These are phyloP conservation scores for Pleurotus pulmonarius DNA, from an alignment of 768 basidiomycete genomes.

Conservation along the genomic window DNA sequence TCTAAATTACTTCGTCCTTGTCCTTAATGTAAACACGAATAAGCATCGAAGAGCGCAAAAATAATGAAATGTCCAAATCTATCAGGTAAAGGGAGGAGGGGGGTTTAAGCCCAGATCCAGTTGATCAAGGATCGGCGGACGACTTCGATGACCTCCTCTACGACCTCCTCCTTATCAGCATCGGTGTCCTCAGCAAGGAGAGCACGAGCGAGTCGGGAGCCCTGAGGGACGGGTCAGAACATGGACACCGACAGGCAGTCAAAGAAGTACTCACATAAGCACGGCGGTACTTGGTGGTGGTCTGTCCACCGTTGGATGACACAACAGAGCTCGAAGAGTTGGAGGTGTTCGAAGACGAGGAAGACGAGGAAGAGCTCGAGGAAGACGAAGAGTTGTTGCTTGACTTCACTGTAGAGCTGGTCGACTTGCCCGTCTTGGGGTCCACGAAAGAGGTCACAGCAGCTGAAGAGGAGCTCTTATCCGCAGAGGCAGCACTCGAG, in stretches of 20 bases:
- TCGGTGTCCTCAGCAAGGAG: not conserved
- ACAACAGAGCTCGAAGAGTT: too few relatives aligned
- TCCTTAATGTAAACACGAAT: too few relatives aligned
- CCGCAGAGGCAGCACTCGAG: not conserved
- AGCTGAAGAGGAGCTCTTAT: not conserved
- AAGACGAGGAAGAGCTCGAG: not conserved
- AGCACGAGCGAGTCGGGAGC: conserved; percentile 5
- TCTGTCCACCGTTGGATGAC: not conserved
- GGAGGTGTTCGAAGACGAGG: not conserved
- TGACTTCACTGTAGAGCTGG: not conserved
- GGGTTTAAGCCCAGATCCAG: conserved; percentile 5
- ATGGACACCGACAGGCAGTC: not conserved
- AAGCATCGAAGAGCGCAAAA: too few relatives aligned
- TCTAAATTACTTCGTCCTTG: too few relatives aligned
- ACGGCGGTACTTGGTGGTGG: not conserved
- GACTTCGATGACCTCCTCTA: conserved; percentile 6
- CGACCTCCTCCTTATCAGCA: not conserved
- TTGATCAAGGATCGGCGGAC: conserved; percentile 7
- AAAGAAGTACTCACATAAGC: not conserved
- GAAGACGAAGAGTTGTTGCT: not conserved
- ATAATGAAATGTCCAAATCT: too few relatives aligned
- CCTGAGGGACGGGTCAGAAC: not conserved
- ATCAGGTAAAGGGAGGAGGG: too few relatives aligned
- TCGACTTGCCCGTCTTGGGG: not conserved
- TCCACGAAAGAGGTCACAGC: not conserved